These are phyloP conservation scores for Spiromastix sp. DNA, from an alignment of 2,329 filamentous ascomycete species.

Conservation along the genomic window DNA sequence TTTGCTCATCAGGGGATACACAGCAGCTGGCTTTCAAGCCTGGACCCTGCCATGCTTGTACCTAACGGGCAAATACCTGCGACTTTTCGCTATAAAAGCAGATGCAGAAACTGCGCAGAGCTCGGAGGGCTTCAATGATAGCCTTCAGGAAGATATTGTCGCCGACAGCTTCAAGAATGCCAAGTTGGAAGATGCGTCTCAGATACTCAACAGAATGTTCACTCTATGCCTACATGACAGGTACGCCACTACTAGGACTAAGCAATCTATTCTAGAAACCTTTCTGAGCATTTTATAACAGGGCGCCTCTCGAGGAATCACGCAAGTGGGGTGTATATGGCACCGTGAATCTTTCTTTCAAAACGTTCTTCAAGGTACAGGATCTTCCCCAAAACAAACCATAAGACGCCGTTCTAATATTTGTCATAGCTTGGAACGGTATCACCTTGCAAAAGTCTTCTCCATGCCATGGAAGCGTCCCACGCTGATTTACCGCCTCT, in stretches of 20 bases:
- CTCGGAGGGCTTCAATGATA: conserved; percentile 36
- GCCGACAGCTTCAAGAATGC: conserved; percentile 66
- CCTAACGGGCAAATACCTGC: conserved; percentile 71
- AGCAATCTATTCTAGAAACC: not conserved
- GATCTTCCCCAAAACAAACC: no score
- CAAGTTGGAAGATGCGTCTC: conserved; percentile 80
- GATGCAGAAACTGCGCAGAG: conserved; percentile 57
- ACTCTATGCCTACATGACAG: conserved; percentile 81
- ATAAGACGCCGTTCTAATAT: conserved; percentile 8
- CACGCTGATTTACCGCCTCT: conserved; percentile 70
- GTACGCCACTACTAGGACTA: conserved; percentile 41
- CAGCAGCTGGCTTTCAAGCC: conserved; percentile 62
- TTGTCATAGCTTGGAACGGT: conserved; percentile 54
- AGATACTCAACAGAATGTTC: conserved; percentile 86
- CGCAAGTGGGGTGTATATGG: conserved; percentile 98
- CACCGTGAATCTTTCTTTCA: conserved; percentile 89
- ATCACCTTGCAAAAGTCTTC: conserved; percentile 56
- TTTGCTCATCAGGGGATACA: conserved; percentile 70
- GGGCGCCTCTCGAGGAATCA: conserved; percentile 74
- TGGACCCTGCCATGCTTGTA: conserved; percentile 94
- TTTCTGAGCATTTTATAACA: conserved; percentile 28
- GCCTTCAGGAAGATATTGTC: conserved; percentile 73
- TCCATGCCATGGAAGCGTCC: conserved; percentile 71
- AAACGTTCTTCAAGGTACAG: conserved; percentile 80
- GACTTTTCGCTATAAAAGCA: conserved; percentile 81